These are phyloP conservation scores for Casuarina equisetifolia DNA, from an alignment of 306 rosid species.

Conservation along the genomic window DNA sequence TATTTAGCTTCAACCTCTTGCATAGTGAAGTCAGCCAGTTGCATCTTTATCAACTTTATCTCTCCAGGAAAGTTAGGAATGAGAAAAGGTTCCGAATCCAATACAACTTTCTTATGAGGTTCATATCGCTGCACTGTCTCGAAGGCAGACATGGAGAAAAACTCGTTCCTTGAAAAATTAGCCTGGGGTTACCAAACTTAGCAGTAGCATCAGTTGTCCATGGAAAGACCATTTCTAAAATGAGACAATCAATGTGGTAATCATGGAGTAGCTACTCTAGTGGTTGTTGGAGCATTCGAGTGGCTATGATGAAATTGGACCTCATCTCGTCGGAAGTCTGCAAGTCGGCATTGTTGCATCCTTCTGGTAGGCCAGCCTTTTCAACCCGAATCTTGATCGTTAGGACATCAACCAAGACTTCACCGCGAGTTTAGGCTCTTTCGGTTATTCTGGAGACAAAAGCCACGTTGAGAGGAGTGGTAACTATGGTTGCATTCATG, in stretches of 20 bases:
- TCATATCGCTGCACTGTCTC: slow-evolving; percentile 23
- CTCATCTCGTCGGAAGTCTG: neutral
- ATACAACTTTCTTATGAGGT: slow-evolving; percentile 43
- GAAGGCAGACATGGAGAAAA: slow-evolving; percentile 42
- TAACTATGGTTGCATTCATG: slow-evolving; percentile 9
- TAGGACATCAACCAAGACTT: neutral
- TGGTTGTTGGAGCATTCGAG: slow-evolving; percentile 26
- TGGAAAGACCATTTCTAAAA: slow-evolving; percentile 51
- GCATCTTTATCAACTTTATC: too few relatives aligned
- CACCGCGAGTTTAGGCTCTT: neutral
- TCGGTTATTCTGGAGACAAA: neutral
- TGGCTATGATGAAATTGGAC: slow-evolving; percentile 34
- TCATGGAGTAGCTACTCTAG: slow-evolving; percentile 42
- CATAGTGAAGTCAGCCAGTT: too few relatives aligned
- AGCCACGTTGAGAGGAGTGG: neutral
- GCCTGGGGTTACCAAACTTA: slow-evolving; percentile 49
- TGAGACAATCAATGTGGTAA: slow-evolving; percentile 37
- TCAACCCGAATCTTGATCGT: slow-evolving; percentile 1
- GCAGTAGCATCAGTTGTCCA: slow-evolving; percentile 49
- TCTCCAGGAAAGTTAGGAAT: slow-evolving; percentile 51
- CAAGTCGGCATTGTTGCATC: slow-evolving; percentile 26
- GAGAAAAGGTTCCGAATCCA: slow-evolving; percentile 41
- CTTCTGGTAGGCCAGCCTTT: slow-evolving; percentile 15
- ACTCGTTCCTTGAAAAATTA: slow-evolving; percentile 52
- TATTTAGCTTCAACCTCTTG: neutral